Percentiles rank a stretch among this genome's conserved stretches.
Evolutionary conservation across 2,329 filamentous ascomycete species (phyloP).

Genomic region (Hypoxylon sp.): DNA sequence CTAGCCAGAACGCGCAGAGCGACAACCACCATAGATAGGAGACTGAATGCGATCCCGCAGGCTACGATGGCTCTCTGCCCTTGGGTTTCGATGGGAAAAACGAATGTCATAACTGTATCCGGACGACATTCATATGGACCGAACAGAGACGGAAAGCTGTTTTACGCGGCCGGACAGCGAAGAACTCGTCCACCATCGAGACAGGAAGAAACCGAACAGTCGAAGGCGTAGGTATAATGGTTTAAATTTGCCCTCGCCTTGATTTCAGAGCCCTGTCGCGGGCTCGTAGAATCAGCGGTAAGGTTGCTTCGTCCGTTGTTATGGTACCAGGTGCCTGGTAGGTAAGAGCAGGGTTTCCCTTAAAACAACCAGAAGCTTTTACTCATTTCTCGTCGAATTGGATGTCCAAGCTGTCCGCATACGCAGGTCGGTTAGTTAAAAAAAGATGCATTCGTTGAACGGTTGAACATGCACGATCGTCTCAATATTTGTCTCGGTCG

Average conservation of each 20-base stretch:
- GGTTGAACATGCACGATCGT: no score
- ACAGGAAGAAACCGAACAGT: conserved; percentile 1
- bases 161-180: conserved; percentile 10
- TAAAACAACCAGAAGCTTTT: conserved; percentile 5
- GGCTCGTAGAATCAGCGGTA: conserved; percentile 19
- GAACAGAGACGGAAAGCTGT: conserved; percentile 5
- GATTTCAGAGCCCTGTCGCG: conserved; percentile 19
- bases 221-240: conserved; percentile 16
- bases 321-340: conserved; percentile 15
- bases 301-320: conserved; percentile 10
- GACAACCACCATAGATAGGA: conserved; percentile 35
- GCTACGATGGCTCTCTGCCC: conserved; percentile 35
- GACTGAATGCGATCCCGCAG: conserved; percentile 35
- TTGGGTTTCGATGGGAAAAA: conserved; percentile 34
- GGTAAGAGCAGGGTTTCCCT: conserved; percentile 15
- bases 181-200: conserved; percentile 12
- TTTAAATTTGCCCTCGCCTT: conserved; percentile 16
- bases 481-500: not conserved
- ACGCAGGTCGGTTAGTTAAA: no score
- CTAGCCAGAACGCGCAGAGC: conserved; percentile 38
- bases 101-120: conserved; percentile 35
- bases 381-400: not conserved
- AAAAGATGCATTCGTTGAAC: no score
- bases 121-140: conserved; percentile 13
- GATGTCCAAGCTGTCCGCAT: no score